A percentile compares a stretch with the other conserved stretches of the same genome.
These are phyloP conservation scores for Uronychia setigera DNA, from an alignment of 73 alveolate species.

Conservation along the genomic window DNA sequence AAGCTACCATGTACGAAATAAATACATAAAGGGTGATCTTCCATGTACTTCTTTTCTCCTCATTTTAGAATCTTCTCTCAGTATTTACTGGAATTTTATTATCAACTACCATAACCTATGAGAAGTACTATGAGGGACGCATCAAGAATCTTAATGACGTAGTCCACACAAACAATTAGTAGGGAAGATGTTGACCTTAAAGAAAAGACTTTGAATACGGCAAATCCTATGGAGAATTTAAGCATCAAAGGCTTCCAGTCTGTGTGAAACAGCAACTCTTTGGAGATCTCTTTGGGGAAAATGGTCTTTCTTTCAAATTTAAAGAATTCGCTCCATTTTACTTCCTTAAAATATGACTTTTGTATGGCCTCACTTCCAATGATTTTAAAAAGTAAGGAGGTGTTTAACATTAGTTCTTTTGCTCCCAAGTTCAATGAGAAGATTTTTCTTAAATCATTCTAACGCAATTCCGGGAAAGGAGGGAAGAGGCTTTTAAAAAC, in stretches of 20 bases:
- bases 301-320: not conserved
- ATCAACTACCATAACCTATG: not conserved
- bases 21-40: not conserved
- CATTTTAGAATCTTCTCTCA: not conserved
- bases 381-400: not conserved
- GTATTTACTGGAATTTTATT: not conserved
- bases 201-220: not conserved
- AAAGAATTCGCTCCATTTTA: not conserved
- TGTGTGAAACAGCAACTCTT: not conserved
- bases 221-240: not conserved
- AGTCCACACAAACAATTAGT: not conserved
- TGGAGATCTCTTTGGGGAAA: not conserved
- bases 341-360: not conserved
- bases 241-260: not conserved
- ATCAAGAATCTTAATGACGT: not conserved
- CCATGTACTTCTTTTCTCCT: not conserved
- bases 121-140: not conserved
- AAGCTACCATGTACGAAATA: not conserved
- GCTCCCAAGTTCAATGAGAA: slow-evolving; percentile 41
- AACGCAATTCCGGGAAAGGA: slow-evolving; percentile 61
- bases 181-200: not conserved
- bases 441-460: slow-evolving; percentile 45
- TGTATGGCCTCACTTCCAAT: not conserved
- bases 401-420: not conserved
- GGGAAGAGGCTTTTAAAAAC: slow-evolving; percentile 66